phyloP scores from a whole-genome alignment of 2,329 filamentous ascomycete genomes.

The Penicillium palitans region DNA sequence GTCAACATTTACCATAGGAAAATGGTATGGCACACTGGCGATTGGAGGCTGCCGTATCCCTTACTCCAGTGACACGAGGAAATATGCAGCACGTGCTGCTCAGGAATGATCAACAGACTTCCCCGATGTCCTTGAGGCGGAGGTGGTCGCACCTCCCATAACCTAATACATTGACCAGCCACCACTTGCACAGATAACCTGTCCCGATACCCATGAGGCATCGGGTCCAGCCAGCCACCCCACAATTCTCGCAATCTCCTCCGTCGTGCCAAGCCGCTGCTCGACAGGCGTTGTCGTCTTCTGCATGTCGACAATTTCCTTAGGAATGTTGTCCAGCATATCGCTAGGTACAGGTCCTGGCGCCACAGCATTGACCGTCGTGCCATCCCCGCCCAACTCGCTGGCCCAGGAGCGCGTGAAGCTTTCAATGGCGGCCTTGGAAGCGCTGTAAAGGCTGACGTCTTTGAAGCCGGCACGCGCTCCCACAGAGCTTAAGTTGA shows the following conservation, averaged over 20 bases:
- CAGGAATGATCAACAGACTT: not conserved
- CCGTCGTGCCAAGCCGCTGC: not conserved
- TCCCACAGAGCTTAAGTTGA: too few species aligned
- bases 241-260: not conserved
- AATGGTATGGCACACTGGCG: too few species aligned
- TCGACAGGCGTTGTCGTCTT: not conserved
- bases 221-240: not conserved
- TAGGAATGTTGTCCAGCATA: not conserved
- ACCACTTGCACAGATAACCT: not conserved
- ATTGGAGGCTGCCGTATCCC: not conserved
- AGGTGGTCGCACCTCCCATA: not conserved
- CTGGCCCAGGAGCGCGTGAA: not conserved
- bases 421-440: not conserved
- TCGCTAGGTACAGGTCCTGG: not conserved
- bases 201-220: not conserved
- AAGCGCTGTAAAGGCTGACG: not conserved
- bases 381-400: not conserved
- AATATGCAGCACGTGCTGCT: not conserved
- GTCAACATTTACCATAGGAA: too few species aligned
- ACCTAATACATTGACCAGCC: not conserved
- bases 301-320: not conserved
- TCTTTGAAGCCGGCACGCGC: too few species aligned
- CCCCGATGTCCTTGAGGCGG: not conserved
- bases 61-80: conserved; percentile 13
- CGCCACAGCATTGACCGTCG: not conserved